These are phyloP conservation scores for Metroxylon sagu DNA, from an alignment of 176 grass and related monocot species.

Conservation along the genomic window DNA sequence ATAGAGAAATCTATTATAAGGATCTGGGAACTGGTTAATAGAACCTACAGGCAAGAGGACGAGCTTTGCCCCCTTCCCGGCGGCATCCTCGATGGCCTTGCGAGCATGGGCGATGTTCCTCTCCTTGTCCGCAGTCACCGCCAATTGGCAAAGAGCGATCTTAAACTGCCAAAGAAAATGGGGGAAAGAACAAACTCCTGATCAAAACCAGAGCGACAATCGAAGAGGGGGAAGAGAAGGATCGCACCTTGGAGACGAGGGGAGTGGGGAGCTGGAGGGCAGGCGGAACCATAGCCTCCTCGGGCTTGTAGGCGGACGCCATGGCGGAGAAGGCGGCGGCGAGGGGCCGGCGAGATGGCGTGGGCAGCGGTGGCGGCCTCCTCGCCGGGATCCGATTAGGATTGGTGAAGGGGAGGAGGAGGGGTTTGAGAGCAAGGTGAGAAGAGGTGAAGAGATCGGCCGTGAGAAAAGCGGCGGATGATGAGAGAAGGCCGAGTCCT, in stretches of 20 bases:
- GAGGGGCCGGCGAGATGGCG: background rate
- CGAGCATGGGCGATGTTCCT: conserved; percentile 79
- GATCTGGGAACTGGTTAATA: background rate
- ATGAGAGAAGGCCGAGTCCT: background rate
- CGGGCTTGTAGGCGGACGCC: conserved; percentile 15
- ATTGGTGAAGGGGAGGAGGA: background rate
- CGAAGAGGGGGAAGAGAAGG: too few species aligned
- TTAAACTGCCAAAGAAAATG: conserved; percentile 52
- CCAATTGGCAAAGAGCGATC: conserved; percentile 85
- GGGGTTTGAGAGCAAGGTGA: background rate
- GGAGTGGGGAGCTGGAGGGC: conserved; percentile 14
- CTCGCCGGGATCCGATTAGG: background rate
- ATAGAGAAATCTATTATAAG: background rate
- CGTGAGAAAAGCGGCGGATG: conserved; percentile 4
- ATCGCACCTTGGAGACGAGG: conserved; percentile 8
- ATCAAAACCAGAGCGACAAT: background rate
- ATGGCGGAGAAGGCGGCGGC: conserved; percentile 8
- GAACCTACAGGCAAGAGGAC: conserved; percentile 72
- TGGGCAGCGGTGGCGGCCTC: background rate
- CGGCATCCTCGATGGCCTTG: conserved; percentile 55
- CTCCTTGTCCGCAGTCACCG: conserved; percentile 72
- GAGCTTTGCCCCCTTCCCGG: conserved; percentile 69
- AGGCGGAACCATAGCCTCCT: conserved; percentile 18
- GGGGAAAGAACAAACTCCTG: background rate
- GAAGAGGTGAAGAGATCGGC: conserved; percentile 3